Evolutionary conservation across 2,329 filamentous ascomycete genomes (phyloP), one percentile per base, ranked within the genome.

Genomic region (Zasmidium angulare): DNA sequence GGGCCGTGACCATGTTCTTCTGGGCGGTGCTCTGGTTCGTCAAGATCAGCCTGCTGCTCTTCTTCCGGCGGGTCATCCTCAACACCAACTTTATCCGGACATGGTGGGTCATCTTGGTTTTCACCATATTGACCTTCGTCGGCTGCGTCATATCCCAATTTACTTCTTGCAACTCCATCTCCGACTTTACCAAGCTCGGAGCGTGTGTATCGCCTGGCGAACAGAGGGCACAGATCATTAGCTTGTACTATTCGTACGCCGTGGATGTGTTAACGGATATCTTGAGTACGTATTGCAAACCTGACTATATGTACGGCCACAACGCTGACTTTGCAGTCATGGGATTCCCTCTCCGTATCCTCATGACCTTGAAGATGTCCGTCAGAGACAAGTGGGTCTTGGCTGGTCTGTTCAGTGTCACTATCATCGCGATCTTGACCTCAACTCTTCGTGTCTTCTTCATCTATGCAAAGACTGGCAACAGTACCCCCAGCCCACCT

Each of bases 21-120:
- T 60, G 58, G 58, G 46, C 54, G 1, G 54, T 57, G 9, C 54
- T 57, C 12, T 60, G 58, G 58, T 26, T 20, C 10, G 58, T 60
- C 26, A 60, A 60, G 43, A 36, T 60, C 12, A 60, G 58, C 50
- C 36, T 60, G 40, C 58, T 60, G 6, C 54, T 60, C 23, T 60
- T 56, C 54, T 60, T 60, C 49, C 23, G 58, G n/a, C 19, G 58
- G 29, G 50, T 60, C 24, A 54, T 57, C 22, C 26, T 49, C 10
- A 53, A 55, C 19, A 56, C 53, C 10, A 21, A 50, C 29, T 60
- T 50, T 40, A 53, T 60, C 23, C 24, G 50, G 20, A 22, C 49
- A 1, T 60, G 58, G 58, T 60, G 54, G 53, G 43, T 23, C 20
- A 60, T 60, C 17, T 24, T 29, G 10, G 29, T 36, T 6, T 56